Conservation (phyloP, 2,329 filamentous ascomycete genomes). For the Fusarium staphyleae region DNA sequence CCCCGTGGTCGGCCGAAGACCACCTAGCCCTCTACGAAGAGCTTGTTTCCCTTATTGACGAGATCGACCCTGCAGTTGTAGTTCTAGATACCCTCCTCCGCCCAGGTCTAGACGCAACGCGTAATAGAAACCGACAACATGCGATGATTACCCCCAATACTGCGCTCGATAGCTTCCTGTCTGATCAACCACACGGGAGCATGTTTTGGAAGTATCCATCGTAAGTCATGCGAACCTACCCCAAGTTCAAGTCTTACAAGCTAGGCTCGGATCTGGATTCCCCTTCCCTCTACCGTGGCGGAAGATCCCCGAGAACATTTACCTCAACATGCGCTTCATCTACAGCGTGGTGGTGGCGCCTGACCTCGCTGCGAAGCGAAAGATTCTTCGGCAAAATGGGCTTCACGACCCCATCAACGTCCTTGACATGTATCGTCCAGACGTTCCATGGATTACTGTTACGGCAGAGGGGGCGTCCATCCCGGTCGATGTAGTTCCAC, state of each 20-base stretch:
- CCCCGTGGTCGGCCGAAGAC: constrained; percentile 44
- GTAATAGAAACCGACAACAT: constrained; percentile 40
- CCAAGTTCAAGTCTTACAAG: background rate
- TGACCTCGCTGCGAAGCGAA: constrained; percentile 33
- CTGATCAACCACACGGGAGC: constrained; percentile 15
- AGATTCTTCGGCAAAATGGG: constrained; percentile 31
- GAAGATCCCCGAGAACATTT: constrained; percentile 43
- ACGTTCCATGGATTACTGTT: constrained; percentile 43
- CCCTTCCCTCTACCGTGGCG: constrained; percentile 54
- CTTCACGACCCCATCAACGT: constrained; percentile 34
- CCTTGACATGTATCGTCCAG: constrained; percentile 36
- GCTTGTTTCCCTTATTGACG: constrained; percentile 38
- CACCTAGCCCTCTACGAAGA: constrained; percentile 40
- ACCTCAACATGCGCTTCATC: constrained; percentile 44
- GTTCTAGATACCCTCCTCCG: constrained; percentile 46
- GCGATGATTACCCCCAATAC: constrained; percentile 54
- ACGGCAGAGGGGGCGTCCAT: constrained; percentile 35
- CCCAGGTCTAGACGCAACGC: constrained; percentile 38
- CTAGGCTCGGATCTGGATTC: constrained; percentile 52
- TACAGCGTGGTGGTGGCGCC: constrained; percentile 41
- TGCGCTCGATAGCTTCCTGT: constrained; percentile 45
- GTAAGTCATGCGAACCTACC: constrained; percentile 12
- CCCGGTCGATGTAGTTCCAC: constrained; percentile 42
- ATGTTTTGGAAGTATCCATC: constrained; percentile 38
- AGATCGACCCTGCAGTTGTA: constrained; percentile 45